Conservation (phyloP, 2,329 filamentous ascomycete genomes). For the Capronia americana region DNA sequence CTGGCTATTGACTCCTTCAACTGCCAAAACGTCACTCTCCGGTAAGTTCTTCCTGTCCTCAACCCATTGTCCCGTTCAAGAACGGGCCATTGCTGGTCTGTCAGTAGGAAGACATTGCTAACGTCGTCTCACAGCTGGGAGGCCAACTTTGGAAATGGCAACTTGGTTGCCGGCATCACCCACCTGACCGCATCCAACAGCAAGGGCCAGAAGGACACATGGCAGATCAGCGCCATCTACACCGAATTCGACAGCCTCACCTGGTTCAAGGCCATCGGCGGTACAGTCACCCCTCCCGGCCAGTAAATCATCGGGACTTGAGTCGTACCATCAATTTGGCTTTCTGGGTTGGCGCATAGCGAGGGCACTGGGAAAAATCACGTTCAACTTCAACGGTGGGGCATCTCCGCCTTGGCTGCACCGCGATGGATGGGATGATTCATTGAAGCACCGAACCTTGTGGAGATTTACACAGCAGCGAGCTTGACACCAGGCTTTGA, state of each 20-base stretch:
- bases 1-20: slow-evolving; percentile 41
- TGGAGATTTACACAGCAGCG: slow-evolving; percentile 7
- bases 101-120: not conserved
- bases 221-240: slow-evolving; percentile 45
- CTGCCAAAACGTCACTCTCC: slow-evolving; percentile 43
- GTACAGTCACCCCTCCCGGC: slow-evolving; percentile 29
- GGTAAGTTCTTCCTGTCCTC: slow-evolving; percentile 41
- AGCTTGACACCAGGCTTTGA: slow-evolving; percentile 1
- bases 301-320: slow-evolving; percentile 5
- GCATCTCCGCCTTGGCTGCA: not conserved
- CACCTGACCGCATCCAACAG: slow-evolving; percentile 40
- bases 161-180: slow-evolving; percentile 44
- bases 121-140: not conserved
- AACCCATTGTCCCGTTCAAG: not conserved
- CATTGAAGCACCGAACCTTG: slow-evolving; percentile 9
- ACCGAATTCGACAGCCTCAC: slow-evolving; percentile 46
- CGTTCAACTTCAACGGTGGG: not conserved
- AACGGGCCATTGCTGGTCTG: too few species aligned
- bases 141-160: slow-evolving; percentile 2
- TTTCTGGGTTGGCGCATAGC: slow-evolving; percentile 20
- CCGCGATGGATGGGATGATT: not conserved
- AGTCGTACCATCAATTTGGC: slow-evolving; percentile 1
- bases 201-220: slow-evolving; percentile 35
- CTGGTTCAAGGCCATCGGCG: slow-evolving; percentile 36
- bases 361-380: slow-evolving; percentile 11